Evolutionary conservation across 2,329 filamentous ascomycete genomes (phyloP).

Genomic region (Hirsutella rhossiliensis): DNA sequence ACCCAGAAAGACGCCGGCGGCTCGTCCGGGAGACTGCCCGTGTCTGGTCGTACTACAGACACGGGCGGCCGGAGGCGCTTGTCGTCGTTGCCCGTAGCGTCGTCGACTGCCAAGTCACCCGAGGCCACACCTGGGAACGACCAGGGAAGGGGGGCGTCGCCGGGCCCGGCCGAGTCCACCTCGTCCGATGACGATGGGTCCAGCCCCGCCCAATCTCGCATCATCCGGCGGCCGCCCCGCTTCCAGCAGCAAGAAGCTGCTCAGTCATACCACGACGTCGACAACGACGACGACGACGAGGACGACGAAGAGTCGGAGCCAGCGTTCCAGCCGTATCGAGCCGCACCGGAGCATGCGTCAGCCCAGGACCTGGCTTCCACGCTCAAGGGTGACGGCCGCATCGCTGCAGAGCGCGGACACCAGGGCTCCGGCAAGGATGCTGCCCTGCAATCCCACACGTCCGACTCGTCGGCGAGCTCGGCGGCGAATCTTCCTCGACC

Average conservation of each 20-base stretch:
- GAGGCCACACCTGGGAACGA: constrained; percentile 9
- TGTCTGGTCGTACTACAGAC: constrained; percentile 13
- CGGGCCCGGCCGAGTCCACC: constrained; percentile 24
- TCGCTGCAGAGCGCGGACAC: constrained; percentile 17
- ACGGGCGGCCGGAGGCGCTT: constrained; percentile 23
- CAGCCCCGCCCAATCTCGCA: constrained; percentile 43
- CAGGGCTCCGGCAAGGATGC: constrained; percentile 19
- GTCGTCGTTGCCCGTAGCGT: constrained; percentile 31
- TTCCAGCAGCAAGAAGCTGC: constrained; percentile 28
- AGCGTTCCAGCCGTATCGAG: constrained; percentile 39
- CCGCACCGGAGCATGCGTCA: constrained; percentile 19
- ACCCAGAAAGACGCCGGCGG: constrained; percentile 23
- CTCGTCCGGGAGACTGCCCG: constrained; percentile 15
- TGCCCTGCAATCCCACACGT: constrained; percentile 39
- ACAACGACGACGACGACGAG: constrained; percentile 42
- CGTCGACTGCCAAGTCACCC: constrained; percentile 11
- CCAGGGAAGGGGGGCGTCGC: constrained; percentile 16
- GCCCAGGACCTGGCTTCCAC: constrained; percentile 40
- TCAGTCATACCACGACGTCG: constrained; percentile 22
- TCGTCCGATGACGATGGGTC: constrained; percentile 32
- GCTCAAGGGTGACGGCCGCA: constrained; percentile 31
- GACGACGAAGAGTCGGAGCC: constrained; percentile 45
- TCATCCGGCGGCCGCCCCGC: constrained; percentile 46
- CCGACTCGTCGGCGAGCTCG: constrained; percentile 51
- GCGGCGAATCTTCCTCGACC: constrained; percentile 24